Percentiles rank a stretch among this genome's conserved stretches.
These are phyloP conservation scores for Lepidium sativum DNA, from an alignment of 345 rosid genomes.

Conservation along the genomic window DNA sequence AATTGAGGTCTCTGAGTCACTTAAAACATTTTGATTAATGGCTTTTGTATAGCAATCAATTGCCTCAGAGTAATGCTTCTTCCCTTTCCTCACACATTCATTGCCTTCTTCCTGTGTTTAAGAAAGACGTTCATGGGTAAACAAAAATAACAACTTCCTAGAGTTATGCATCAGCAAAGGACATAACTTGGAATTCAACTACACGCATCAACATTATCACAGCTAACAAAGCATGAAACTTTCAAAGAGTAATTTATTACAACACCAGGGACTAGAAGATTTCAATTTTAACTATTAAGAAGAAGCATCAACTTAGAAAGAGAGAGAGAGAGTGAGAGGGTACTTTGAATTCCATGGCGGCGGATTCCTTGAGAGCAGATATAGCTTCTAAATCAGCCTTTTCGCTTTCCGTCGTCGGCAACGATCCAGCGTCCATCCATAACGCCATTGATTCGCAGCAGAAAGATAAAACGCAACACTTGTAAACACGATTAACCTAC, in stretches of 20 bases:
- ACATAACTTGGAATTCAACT: neutral
- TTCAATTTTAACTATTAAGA: too few species aligned
- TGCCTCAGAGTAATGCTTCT: constrained; percentile 73
- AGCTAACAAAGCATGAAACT: neutral
- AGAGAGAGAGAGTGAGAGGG: too few species aligned
- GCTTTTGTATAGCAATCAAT: constrained; percentile 76
- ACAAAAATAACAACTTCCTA: neutral
- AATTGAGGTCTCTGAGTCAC: constrained; percentile 50
- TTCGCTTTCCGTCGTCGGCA: constrained; percentile 59
- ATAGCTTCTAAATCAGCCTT: constrained; percentile 61
- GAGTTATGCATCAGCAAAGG: neutral
- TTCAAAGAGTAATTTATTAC: too few species aligned
- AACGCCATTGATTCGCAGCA: constrained; percentile 50
- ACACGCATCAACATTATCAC: neutral
- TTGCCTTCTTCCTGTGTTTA: constrained; percentile 71
- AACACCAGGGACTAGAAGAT: too few species aligned
- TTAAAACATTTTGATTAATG: constrained; percentile 53
- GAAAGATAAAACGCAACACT: neutral
- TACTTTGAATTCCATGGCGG: constrained; percentile 91
- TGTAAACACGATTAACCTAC: constrained; percentile 9
- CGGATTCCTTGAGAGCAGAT: constrained; percentile 73
- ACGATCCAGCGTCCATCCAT: constrained; percentile 74
- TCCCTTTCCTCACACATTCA: constrained; percentile 79
- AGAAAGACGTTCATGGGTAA: neutral
- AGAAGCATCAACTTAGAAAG: too few species aligned